These are phyloP conservation scores for Talaromyces rugulosus DNA, from an alignment of 2,329 filamentous ascomycete genomes.

Conservation along the genomic window DNA sequence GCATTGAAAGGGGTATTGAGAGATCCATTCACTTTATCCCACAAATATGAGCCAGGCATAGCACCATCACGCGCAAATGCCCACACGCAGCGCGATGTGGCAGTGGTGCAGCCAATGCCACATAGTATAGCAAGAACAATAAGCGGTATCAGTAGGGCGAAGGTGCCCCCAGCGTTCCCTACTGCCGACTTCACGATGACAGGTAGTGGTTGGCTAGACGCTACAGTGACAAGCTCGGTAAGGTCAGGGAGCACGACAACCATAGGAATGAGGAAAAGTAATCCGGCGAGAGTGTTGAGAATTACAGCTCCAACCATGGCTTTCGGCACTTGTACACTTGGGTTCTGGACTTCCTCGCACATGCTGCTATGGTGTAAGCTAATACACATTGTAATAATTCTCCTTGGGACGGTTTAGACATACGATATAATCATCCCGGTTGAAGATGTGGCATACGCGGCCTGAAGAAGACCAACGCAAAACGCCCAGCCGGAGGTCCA, in stretches of 20 bases:
- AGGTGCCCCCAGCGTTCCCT: slow-evolving; percentile 62
- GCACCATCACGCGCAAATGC: slow-evolving; percentile 51
- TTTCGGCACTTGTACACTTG: slow-evolving; percentile 64
- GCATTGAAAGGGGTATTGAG: slow-evolving; percentile 58
- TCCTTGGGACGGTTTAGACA: slow-evolving; percentile 29
- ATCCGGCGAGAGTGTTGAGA: slow-evolving; percentile 62
- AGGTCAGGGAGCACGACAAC: slow-evolving; percentile 67
- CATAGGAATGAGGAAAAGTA: slow-evolving; percentile 65
- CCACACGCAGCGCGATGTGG: slow-evolving; percentile 47
- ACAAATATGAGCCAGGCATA: slow-evolving; percentile 55
- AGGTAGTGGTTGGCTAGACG: slow-evolving; percentile 67
- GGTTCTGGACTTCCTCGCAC: slow-evolving; percentile 68
- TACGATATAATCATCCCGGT: slow-evolving; percentile 77
- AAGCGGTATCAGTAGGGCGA: slow-evolving; percentile 64
- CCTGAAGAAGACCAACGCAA: slow-evolving; percentile 67
- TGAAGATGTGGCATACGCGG: slow-evolving; percentile 69
- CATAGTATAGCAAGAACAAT: slow-evolving; percentile 38
- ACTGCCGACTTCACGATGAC: slow-evolving; percentile 46
- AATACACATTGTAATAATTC: neutral
- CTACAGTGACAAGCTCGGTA: slow-evolving; percentile 51
- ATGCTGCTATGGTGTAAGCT: slow-evolving; percentile 46
- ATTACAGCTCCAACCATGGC: slow-evolving; percentile 66
- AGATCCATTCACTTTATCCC: slow-evolving; percentile 55
- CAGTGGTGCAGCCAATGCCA: slow-evolving; percentile 45
- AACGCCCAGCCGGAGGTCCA: slow-evolving; percentile 71